A percentile compares a stretch with the other conserved stretches of the same genome.
Evolutionary conservation across 345 rosid genomes (phyloP).

Genomic region (Linum lewisii): DNA sequence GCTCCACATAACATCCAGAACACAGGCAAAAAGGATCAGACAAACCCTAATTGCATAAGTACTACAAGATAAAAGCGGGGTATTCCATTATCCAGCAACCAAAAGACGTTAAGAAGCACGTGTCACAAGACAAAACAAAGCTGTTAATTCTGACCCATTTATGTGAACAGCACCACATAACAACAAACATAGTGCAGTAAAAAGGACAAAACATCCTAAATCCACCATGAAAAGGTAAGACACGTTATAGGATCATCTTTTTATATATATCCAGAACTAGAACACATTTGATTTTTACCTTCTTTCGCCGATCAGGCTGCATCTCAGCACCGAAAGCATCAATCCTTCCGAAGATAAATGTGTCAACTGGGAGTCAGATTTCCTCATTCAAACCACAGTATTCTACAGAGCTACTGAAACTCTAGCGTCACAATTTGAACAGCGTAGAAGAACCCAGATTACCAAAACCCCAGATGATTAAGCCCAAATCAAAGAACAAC

Average conservation of each 20-base stretch:
- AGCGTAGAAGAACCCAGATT: not conserved
- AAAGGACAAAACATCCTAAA: no score
- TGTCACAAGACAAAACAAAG: not conserved
- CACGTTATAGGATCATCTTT: no score
- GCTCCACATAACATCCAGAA: not conserved
- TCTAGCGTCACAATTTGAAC: not conserved
- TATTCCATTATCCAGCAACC: not conserved
- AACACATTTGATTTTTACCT: not conserved
- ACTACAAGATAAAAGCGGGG: no score
- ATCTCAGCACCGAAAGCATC: not conserved
- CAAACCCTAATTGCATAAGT: no score
- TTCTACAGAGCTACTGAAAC: not conserved
- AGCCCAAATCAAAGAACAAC: slow-evolving; percentile 18
- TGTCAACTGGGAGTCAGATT: slow-evolving; percentile 1
- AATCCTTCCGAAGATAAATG: slow-evolving; percentile 12
- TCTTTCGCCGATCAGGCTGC: not conserved
- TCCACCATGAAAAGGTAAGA: no score
- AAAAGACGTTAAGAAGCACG: not conserved
- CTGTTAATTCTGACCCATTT: no score
- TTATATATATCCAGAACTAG: not conserved
- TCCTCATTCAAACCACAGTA: not conserved
- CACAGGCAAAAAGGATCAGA: not conserved
- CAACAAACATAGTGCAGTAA: no score
- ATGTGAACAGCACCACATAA: no score
- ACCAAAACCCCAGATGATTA: not conserved